phyloP scores from a whole-genome alignment of 768 basidiomycete species.

The Tremella fuciformis region DNA sequence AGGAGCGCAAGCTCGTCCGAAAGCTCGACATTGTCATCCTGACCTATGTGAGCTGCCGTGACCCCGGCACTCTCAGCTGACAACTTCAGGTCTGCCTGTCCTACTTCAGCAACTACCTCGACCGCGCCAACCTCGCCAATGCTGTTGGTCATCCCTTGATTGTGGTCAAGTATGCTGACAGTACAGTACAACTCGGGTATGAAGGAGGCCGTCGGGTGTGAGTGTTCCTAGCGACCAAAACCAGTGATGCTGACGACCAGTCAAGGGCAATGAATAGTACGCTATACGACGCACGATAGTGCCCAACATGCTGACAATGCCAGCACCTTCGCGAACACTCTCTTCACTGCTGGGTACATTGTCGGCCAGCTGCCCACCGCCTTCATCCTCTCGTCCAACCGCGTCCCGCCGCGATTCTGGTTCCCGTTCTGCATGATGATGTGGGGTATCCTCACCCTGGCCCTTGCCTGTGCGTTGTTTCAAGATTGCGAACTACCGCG shows the following conservation, averaged over 20 bases:
- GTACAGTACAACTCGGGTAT: constrained; percentile 64
- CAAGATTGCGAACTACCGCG: constrained; percentile 47
- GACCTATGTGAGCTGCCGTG: constrained; percentile 59
- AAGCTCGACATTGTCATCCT: constrained; percentile 68
- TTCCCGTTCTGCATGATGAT: constrained; percentile 54
- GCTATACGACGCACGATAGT: neutral
- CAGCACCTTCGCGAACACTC: neutral
- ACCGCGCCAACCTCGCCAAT: constrained; percentile 57
- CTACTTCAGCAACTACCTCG: constrained; percentile 27
- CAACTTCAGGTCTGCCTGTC: constrained; percentile 21
- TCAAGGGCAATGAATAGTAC: neutral
- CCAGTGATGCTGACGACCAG: neutral
- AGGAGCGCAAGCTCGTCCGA: constrained; percentile 35
- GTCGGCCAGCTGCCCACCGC: constrained; percentile 54
- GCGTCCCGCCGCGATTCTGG: constrained; percentile 63
- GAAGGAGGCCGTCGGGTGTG: constrained; percentile 68
- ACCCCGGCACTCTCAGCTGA: constrained; percentile 1
- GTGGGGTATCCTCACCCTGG: constrained; percentile 24
- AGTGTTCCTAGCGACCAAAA: constrained; percentile 48
- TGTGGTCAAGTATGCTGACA: neutral
- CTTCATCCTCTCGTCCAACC: constrained; percentile 24
- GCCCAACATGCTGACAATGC: too few species aligned
- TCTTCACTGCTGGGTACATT: constrained; percentile 71
- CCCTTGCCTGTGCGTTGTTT: constrained; percentile 22
- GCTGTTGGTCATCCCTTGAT: constrained; percentile 49